A percentile compares a stretch with the other conserved stretches of the same genome.
These are phyloP conservation scores for Calonectria fujianensis DNA, from an alignment of 2,329 filamentous ascomycete genomes.

Conservation along the genomic window DNA sequence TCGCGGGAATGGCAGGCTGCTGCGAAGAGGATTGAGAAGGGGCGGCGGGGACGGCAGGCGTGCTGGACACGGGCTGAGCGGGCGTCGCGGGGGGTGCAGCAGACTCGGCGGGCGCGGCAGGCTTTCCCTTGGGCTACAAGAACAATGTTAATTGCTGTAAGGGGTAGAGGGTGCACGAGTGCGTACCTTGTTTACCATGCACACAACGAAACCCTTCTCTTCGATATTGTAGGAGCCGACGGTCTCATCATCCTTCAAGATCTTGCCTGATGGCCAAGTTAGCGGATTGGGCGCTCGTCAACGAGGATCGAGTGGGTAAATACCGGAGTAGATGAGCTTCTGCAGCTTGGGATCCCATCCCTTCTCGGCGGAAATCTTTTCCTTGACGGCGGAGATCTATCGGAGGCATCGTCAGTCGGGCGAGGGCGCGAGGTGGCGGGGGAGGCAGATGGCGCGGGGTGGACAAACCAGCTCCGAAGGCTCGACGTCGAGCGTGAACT, in stretches of 20 bases:
- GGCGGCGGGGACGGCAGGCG: conserved; percentile 74
- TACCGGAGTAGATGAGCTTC: conserved; percentile 99
- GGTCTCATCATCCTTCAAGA: conserved; percentile 97
- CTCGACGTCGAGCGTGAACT: conserved; percentile 97
- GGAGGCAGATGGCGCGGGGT: conserved; percentile 56
- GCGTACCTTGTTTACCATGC: conserved; percentile 95
- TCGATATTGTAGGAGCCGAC: conserved; percentile 98
- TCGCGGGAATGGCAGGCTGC: conserved; percentile 69
- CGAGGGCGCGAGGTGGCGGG: conserved; percentile 44
- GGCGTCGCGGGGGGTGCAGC: conserved; percentile 77
- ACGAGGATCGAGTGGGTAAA: conserved; percentile 36
- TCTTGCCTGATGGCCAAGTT: conserved; percentile 82
- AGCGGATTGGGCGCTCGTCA: conserved; percentile 45
- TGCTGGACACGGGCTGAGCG: conserved; percentile 72
- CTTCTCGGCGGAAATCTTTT: conserved; percentile 93
- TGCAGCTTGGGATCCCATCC: conserved; percentile 93
- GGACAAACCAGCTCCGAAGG: conserved; percentile 89
- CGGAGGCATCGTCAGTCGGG: conserved; percentile 40
- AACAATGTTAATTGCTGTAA: conserved; percentile 31
- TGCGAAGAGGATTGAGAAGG: conserved; percentile 65
- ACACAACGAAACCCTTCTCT: conserved; percentile 99
- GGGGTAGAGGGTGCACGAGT: conserved; percentile 1
- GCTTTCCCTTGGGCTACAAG: conserved; percentile 77
- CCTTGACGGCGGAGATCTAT: conserved; percentile 92
- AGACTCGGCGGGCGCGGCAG: conserved; percentile 70